These are phyloP conservation scores for Clitopilus hobsonii DNA, from an alignment of 768 basidiomycete species.

Conservation along the genomic window DNA sequence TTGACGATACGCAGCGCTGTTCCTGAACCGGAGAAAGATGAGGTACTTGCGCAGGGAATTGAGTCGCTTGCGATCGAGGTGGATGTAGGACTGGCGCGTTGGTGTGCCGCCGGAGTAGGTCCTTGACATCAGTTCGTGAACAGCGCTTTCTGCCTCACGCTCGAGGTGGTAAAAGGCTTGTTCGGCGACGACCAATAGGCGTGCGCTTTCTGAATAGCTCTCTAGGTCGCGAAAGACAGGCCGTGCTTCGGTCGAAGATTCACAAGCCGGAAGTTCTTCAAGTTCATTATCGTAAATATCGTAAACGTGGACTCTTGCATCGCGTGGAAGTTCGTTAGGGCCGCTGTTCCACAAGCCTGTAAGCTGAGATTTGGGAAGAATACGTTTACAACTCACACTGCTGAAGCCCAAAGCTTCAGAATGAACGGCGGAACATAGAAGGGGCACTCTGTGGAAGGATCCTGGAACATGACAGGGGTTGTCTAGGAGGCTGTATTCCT, in stretches of 20 bases:
- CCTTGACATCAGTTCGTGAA: constrained; percentile 29
- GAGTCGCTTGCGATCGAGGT: constrained; percentile 22
- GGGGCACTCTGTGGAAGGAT: constrained; percentile 14
- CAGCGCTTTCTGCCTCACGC: constrained; percentile 30
- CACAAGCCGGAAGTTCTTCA: constrained; percentile 23
- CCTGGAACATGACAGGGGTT: background rate
- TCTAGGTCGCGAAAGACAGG: constrained; percentile 42
- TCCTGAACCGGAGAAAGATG: constrained; percentile 54
- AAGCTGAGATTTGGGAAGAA: background rate
- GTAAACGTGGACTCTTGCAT: constrained; percentile 45
- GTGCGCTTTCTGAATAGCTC: constrained; percentile 25
- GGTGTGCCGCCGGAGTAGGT: constrained; percentile 22
- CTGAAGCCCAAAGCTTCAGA: constrained; percentile 46
- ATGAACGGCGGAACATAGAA: constrained; percentile 42
- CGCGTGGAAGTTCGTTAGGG: constrained; percentile 19
- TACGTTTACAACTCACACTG: constrained; percentile 33
- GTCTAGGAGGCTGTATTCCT: background rate
- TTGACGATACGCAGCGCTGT: constrained; percentile 40
- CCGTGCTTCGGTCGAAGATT: constrained; percentile 22
- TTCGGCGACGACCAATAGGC: constrained; percentile 36
- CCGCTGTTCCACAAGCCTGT: constrained; percentile 9
- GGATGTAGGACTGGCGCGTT: constrained; percentile 20
- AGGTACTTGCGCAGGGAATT: constrained; percentile 46
- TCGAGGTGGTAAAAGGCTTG: constrained; percentile 39
- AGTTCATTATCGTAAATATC: constrained; percentile 49